Percentiles rank a stretch among this genome's conserved stretches.
These are phyloP conservation scores for Fraxinus quadrangulata DNA, from an alignment of 257 asterid species.

Conservation along the genomic window DNA sequence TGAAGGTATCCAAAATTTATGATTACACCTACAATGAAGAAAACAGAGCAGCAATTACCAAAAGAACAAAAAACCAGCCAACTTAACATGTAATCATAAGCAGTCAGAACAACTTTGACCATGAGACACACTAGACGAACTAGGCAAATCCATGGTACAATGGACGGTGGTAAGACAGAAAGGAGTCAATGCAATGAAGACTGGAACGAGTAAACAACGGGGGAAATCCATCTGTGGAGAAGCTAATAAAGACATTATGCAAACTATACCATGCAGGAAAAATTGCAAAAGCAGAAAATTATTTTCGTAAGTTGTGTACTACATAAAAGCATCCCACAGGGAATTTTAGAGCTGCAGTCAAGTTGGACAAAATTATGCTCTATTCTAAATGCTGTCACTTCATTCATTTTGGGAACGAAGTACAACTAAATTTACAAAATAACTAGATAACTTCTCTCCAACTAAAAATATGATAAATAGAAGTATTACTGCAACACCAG, in stretches of 20 bases:
- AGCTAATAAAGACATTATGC: not conserved
- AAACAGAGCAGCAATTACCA: too few species aligned
- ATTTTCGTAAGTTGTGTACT: not conserved
- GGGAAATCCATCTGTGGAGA: not conserved
- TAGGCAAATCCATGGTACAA: not conserved
- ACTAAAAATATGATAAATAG: not conserved
- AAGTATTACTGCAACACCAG: conserved; percentile 24
- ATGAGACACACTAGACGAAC: not conserved
- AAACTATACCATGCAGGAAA: not conserved
- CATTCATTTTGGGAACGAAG: conserved; percentile 1
- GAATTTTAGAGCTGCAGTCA: not conserved
- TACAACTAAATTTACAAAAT: not conserved
- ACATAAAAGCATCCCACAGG: not conserved
- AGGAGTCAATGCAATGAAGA: too few species aligned
- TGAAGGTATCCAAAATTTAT: too few species aligned
- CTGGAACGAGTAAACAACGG: not conserved
- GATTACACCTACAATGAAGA: too few species aligned
- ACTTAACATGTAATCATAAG: too few species aligned
- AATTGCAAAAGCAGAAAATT: not conserved
- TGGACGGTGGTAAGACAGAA: too few species aligned
- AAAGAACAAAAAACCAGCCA: too few species aligned
- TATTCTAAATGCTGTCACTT: conserved; percentile 10
- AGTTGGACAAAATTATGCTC: conserved; percentile 5
- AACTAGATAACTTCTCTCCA: not conserved
- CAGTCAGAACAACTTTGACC: too few species aligned